Conservation (phyloP, 257 asterid genomes). For the Solanum chiquidenum region DNA sequence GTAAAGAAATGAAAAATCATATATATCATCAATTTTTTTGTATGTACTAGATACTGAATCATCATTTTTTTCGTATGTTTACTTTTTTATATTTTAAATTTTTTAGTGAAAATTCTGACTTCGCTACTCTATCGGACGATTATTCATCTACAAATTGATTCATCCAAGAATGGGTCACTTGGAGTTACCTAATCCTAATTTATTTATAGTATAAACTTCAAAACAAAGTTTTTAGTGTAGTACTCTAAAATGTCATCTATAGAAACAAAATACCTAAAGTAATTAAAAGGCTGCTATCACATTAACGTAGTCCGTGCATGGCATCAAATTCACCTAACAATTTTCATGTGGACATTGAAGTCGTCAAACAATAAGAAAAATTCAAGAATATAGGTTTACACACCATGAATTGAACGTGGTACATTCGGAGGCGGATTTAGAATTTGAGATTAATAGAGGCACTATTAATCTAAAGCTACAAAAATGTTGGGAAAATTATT, state of each 20-base stretch:
- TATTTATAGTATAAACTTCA: not conserved
- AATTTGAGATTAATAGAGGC: too few species aligned
- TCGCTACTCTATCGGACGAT: too few species aligned
- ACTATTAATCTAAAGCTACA: not conserved
- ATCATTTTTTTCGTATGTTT: too few species aligned
- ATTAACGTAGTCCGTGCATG: not conserved
- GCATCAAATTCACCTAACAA: not conserved
- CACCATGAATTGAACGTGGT: not conserved
- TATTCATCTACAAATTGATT: not conserved
- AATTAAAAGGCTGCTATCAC: not conserved
- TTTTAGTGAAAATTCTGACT: not conserved
- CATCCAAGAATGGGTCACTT: not conserved
- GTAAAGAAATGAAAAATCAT: too few species aligned
- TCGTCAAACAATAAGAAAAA: not conserved
- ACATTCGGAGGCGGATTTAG: not conserved
- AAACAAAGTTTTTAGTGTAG: not conserved
- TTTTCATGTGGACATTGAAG: not conserved
- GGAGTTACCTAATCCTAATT: not conserved
- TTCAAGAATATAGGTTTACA: not conserved
- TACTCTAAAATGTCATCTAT: not conserved
- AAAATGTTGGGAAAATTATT: too few species aligned
- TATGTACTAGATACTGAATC: too few species aligned
- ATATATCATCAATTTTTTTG: too few species aligned
- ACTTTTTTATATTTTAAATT: too few species aligned
- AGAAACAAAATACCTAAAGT: not conserved